Conservation (phyloP, 2,329 filamentous ascomycete species). For the Sclerotinia trifoliorum region DNA sequence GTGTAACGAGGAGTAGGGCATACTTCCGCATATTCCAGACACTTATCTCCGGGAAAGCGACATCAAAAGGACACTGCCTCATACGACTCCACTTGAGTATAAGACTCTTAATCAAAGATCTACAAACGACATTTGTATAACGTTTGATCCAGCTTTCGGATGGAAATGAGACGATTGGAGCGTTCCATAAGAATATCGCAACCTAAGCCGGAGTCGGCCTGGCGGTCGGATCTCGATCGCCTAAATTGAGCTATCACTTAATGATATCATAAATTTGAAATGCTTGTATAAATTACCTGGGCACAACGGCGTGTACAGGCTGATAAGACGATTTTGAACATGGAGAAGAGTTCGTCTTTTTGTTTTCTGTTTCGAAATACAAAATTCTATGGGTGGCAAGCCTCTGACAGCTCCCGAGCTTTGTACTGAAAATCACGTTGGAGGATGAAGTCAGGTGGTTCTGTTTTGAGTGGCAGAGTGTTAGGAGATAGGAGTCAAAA, state of each 20-base stretch:
- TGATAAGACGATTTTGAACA: neutral
- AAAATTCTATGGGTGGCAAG: too few species aligned
- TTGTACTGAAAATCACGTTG: neutral
- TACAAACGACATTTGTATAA: neutral
- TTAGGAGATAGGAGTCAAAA: neutral
- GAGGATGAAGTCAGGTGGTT: neutral
- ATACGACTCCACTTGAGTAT: neutral
- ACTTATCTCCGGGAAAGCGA: neutral
- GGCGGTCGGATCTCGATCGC: neutral
- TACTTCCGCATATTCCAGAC: neutral
- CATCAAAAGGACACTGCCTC: neutral
- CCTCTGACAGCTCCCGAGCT: too few species aligned
- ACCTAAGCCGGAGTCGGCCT: neutral
- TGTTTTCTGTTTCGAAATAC: too few species aligned
- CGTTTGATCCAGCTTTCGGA: constrained; percentile 9
- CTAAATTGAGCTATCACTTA: neutral
- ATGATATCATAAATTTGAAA: neutral
- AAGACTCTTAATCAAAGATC: neutral
- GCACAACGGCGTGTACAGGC: neutral
- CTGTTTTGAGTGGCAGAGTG: neutral
- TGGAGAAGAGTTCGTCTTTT: too few species aligned
- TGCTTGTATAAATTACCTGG: neutral
- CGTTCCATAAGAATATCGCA: neutral
- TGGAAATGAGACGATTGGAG: neutral
- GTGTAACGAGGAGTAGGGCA: constrained; percentile 2